Conservation (phyloP, 345 rosid species). For the Heritiera fomes region DNA sequence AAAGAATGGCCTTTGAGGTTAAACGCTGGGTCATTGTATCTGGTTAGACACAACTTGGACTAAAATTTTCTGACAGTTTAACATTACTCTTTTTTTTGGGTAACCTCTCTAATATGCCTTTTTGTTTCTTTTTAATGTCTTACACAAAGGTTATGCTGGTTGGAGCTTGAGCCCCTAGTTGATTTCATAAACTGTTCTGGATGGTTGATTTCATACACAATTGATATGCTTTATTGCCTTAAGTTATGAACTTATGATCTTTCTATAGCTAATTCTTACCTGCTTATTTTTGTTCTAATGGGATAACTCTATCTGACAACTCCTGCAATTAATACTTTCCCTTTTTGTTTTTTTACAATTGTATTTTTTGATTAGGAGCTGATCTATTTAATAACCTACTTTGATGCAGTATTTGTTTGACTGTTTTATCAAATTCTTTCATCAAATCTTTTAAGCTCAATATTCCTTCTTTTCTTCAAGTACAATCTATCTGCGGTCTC, state of each 20-base stretch:
- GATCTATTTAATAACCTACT: background rate
- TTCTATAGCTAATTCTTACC: background rate
- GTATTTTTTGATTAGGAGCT: background rate
- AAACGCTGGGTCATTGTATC: background rate
- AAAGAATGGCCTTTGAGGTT: background rate
- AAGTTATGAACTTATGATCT: background rate
- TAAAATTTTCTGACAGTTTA: background rate
- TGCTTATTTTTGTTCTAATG: background rate
- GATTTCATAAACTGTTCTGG: background rate
- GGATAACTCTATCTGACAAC: background rate
- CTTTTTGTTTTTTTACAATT: background rate
- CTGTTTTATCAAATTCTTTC: background rate
- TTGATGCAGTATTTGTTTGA: background rate
- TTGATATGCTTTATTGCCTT: background rate
- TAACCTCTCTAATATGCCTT: background rate
- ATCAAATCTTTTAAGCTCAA: background rate
- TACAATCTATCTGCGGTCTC: background rate
- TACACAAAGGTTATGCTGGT: background rate
- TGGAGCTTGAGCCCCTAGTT: background rate
- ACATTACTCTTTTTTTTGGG: background rate
- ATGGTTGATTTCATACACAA: background rate
- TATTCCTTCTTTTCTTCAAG: background rate
- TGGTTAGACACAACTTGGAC: background rate
- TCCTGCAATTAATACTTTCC: no score
- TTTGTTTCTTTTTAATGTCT: background rate